These are phyloP conservation scores for Sporobolomyces pararoseus DNA, from an alignment of 768 basidiomycete species.

Conservation along the genomic window DNA sequence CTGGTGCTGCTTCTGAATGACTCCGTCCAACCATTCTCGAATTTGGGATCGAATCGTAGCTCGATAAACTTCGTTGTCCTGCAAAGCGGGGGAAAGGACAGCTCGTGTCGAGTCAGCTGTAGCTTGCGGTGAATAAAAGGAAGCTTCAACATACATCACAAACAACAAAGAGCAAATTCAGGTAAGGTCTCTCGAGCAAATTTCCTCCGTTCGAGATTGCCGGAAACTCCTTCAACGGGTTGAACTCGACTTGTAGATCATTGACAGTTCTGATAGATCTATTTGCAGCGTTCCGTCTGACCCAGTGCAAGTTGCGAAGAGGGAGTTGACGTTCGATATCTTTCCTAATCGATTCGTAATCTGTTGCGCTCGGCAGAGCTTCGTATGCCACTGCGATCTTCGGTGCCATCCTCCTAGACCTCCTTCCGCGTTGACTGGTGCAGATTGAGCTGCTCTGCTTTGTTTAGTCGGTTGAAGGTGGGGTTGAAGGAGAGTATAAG, in stretches of 20 bases:
- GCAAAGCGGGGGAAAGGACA: too few species aligned
- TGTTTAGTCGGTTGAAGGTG: not conserved
- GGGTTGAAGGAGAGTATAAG: not conserved
- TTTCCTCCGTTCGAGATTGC: conserved; percentile 66
- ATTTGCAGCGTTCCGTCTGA: conserved; percentile 55
- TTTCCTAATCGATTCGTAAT: conserved; percentile 18
- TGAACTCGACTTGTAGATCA: conserved; percentile 72
- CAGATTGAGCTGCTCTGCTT: not conserved
- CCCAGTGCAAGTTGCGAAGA: conserved; percentile 89
- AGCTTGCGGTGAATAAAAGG: not conserved
- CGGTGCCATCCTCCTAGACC: not conserved
- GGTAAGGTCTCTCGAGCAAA: conserved; percentile 76
- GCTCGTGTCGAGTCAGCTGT: too few species aligned
- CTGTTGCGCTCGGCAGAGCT: conserved; percentile 5
- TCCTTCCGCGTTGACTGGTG: too few species aligned
- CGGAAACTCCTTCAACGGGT: conserved; percentile 53
- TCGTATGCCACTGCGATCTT: conserved; percentile 24
- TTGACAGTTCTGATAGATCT: conserved; percentile 78
- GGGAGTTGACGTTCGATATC: conserved; percentile 55
- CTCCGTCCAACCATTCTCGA: conserved; percentile 77
- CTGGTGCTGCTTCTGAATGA: conserved; percentile 68
- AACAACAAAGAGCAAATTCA: conserved; percentile 77
- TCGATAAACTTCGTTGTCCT: conserved; percentile 74
- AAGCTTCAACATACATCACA: conserved; percentile 67
- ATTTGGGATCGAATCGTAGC: conserved; percentile 74